Evolutionary conservation across 768 basidiomycete species (phyloP), one percentile per base, ranked within the genome.

Genomic region (Suillus fuscotomentosus): DNA sequence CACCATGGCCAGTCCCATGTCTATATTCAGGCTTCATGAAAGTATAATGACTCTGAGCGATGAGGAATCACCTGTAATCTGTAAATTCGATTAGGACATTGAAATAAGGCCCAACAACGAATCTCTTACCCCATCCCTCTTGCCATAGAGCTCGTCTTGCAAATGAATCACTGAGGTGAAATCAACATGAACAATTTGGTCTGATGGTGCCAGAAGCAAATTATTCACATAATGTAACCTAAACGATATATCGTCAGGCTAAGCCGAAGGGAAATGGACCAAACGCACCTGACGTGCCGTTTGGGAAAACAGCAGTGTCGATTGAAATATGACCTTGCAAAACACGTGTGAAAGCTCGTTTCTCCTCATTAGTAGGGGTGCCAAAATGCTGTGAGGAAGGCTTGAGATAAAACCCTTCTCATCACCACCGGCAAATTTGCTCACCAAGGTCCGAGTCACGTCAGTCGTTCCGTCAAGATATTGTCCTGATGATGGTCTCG

Each of bases 381-480:
- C 94, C 95, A 72, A 98, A 99, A 73, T 98, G 95, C 88, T 94
- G 63, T 36, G 45, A 57, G 11, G 17, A 63, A n/a, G 20, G 66
- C 22, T 61, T 24, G 42, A 31, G 36, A 60, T 59, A 9, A 36
- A 8, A 3, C 13, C 15, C 61, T 31, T 41, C 60, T 38, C 60
- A 27, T 43, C 24, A 31, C 8, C 38, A 36, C 27, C 14, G 39
- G 36, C 15, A 59, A 6, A 60, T 24, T 31, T 42, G 60, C 84
- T 69, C 71, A 90, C 92, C 88, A 87, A 90, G 65, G 94, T 97
- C 50, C 96, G 82, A 1, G 95, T 97, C 17, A 92, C 91, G 72
- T 99, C 97, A 1, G 97, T 99, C 0, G 97, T 99, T 11, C 97
- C 97, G 69, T 99, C 97, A 41, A 86, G 74, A 77, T 89, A 97